Percentiles rank a stretch among this genome's conserved stretches.
Evolutionary conservation across 371 early-diverging fungal species (phyloP).

Genomic region (Mortierella sp.): DNA sequence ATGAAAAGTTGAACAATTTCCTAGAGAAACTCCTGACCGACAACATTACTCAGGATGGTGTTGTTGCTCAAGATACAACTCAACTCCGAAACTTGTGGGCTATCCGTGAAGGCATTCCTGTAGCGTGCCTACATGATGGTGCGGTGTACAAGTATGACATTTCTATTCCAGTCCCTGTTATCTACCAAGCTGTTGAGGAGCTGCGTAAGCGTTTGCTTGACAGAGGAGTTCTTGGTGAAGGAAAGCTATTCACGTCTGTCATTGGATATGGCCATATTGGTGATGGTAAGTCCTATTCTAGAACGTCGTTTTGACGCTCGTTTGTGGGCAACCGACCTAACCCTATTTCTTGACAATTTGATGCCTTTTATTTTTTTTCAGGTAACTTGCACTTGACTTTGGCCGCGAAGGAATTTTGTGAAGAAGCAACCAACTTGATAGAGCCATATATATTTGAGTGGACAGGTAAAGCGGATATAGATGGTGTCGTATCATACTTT

Average conservation of each 20-base stretch:
- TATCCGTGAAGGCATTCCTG: slow-evolving; percentile 94
- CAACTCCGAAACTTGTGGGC: slow-evolving; percentile 85
- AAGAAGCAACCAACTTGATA: slow-evolving; percentile 72
- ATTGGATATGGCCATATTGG: slow-evolving; percentile 95
- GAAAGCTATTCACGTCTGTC: slow-evolving; percentile 74
- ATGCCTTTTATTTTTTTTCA: slow-evolving; percentile 16
- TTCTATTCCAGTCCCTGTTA: slow-evolving; percentile 85
- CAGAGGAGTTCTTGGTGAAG: slow-evolving; percentile 67
- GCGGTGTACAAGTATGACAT: slow-evolving; percentile 95
- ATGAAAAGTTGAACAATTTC: slow-evolving; percentile 81
- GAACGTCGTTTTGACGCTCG: neutral
- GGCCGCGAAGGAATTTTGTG: slow-evolving; percentile 72
- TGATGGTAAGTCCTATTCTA: slow-evolving; percentile 63
- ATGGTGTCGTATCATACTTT: neutral
- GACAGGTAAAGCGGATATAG: slow-evolving; percentile 65
- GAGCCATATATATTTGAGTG: slow-evolving; percentile 97
- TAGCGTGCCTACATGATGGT: slow-evolving; percentile 87
- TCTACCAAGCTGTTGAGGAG: slow-evolving; percentile 90
- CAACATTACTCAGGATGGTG: slow-evolving; percentile 86
- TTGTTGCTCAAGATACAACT: slow-evolving; percentile 91
- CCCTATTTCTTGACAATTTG: neutral
- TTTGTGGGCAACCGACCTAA: neutral
- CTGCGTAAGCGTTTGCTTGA: slow-evolving; percentile 76
- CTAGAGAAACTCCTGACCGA: slow-evolving; percentile 78
- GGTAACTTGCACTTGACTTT: slow-evolving; percentile 96